These are phyloP conservation scores for Violaceomyces palustris DNA, from an alignment of 1,284 basidiomycete genomes.

Conservation along the genomic window DNA sequence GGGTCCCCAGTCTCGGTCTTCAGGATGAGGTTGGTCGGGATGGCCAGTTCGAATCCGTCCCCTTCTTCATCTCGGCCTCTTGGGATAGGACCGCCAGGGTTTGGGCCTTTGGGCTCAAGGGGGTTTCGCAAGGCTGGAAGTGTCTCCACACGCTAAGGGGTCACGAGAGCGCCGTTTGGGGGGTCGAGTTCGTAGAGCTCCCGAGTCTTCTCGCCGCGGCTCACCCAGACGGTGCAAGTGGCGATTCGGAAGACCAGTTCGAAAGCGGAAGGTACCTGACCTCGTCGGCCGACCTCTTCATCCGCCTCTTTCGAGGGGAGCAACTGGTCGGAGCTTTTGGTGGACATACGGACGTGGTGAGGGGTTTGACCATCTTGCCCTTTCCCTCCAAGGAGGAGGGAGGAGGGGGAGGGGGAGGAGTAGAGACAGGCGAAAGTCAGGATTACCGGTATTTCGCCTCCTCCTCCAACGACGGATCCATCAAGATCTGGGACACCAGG, in stretches of 20 bases:
- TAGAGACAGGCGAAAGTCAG: background rate
- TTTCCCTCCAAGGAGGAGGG: background rate
- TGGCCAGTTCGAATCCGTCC: background rate
- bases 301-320: slow-evolving; percentile 30
- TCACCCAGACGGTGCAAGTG: background rate
- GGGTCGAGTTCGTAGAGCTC: slow-evolving; percentile 19
- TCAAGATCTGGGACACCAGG: slow-evolving; percentile 15
- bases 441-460: slow-evolving; percentile 19
- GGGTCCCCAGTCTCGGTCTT: background rate
- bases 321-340: slow-evolving; percentile 18
- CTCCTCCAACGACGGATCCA: slow-evolving; percentile 20
- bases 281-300: slow-evolving; percentile 29
- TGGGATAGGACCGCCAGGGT: slow-evolving; percentile 31
- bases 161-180: slow-evolving; percentile 34
- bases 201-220: no score
- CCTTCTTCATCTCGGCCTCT: slow-evolving; percentile 21
- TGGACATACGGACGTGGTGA: slow-evolving; percentile 33
- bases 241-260: background rate
- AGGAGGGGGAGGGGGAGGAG: background rate
- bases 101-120: slow-evolving; percentile 6
- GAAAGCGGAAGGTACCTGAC: slow-evolving; percentile 23
- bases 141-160: slow-evolving; percentile 12
- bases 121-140: no score
- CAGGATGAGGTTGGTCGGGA: background rate
- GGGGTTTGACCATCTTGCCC: slow-evolving; percentile 11